Percentiles rank a stretch among this genome's conserved stretches.
Evolutionary conservation across 108 stramenopile species (phyloP).

Genomic region (Nitzschia sp.): DNA sequence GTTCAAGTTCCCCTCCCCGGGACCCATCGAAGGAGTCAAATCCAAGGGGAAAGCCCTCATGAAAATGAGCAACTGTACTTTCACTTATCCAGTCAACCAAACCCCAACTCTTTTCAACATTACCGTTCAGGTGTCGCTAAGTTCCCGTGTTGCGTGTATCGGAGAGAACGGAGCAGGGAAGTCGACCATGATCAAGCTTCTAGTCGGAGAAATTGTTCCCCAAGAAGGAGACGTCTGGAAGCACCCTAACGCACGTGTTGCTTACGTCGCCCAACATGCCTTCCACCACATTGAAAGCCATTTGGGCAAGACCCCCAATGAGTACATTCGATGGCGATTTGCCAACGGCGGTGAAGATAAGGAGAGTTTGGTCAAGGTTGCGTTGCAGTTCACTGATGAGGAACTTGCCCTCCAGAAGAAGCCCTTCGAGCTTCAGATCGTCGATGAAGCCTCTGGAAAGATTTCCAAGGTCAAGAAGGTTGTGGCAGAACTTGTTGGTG

Average conservation of each 20-base stretch:
- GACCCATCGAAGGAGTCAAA: constrained; percentile 98
- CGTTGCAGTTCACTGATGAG: constrained; percentile 95
- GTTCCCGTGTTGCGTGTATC: constrained; percentile 98
- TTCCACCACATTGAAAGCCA: constrained; percentile 99
- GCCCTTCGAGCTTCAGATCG: constrained; percentile 90
- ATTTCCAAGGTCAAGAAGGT: constrained; percentile 96
- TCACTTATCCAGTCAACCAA: constrained; percentile 96
- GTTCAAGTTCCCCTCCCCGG: constrained; percentile 97
- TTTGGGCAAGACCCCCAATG: constrained; percentile 97
- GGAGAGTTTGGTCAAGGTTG: constrained; percentile 96
- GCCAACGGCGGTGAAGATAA: constrained; percentile 99
- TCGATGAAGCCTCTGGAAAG: constrained; percentile 96
- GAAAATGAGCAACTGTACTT: constrained; percentile 97
- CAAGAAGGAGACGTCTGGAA: constrained; percentile 96
- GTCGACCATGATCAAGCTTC: constrained; percentile 99
- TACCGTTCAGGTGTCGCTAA: constrained; percentile 95
- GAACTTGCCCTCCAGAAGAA: constrained; percentile 94
- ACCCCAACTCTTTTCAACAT: constrained; percentile 95
- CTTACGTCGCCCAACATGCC: constrained; percentile 99
- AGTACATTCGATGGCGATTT: constrained; percentile 99
- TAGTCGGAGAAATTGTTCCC: constrained; percentile 97
- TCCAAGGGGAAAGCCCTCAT: constrained; percentile 98
- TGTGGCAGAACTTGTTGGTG: constrained; percentile 93
- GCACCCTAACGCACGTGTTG: constrained; percentile 99
- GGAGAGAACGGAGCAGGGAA: constrained; percentile 99